These are phyloP conservation scores for Ceratobasidium sp. DNA, from an alignment of 1,284 basidiomycete species.

Conservation along the genomic window DNA sequence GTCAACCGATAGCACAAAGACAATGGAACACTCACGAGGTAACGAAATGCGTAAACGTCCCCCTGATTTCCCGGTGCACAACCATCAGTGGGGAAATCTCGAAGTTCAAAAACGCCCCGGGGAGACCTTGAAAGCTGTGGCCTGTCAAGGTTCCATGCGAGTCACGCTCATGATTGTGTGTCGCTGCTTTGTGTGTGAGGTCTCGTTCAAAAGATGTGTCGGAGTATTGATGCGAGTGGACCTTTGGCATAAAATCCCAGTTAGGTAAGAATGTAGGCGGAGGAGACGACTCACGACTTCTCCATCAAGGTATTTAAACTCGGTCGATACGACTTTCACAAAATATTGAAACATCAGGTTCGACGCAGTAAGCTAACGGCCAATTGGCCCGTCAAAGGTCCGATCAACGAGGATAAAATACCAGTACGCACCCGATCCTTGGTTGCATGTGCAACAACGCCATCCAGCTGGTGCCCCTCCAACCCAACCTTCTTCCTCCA, in stretches of 20 bases:
- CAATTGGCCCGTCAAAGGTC: not conserved
- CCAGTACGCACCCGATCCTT: constrained; percentile 49
- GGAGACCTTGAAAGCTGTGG: constrained; percentile 84
- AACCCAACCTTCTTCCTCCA: constrained; percentile 84
- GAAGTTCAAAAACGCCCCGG: constrained; percentile 92
- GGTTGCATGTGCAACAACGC: constrained; percentile 72
- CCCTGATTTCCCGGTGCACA: constrained; percentile 89
- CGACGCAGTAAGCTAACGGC: constrained; percentile 69
- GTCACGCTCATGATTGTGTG: constrained; percentile 62
- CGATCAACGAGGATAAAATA: constrained; percentile 5
- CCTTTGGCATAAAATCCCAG: constrained; percentile 56
- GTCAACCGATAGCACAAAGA: no score
- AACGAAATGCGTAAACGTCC: constrained; percentile 97
- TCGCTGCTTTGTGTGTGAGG: constrained; percentile 69
- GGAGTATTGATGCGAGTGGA: constrained; percentile 92
- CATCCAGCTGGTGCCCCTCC: constrained; percentile 82
- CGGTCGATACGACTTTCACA: constrained; percentile 95
- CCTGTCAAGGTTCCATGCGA: constrained; percentile 81
- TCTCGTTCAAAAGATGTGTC: constrained; percentile 97
- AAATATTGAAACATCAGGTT: constrained; percentile 98
- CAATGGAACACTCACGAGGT: constrained; percentile 81
- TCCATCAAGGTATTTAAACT: constrained; percentile 84
- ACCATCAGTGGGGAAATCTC: constrained; percentile 97
- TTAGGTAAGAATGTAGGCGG: not conserved
- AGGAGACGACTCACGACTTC: constrained; percentile 66